Evolutionary conservation across 2,329 filamentous ascomycete species (phyloP), one percentile per base, ranked within the genome.

Genomic region (Exophiala phaeomuriformis): DNA sequence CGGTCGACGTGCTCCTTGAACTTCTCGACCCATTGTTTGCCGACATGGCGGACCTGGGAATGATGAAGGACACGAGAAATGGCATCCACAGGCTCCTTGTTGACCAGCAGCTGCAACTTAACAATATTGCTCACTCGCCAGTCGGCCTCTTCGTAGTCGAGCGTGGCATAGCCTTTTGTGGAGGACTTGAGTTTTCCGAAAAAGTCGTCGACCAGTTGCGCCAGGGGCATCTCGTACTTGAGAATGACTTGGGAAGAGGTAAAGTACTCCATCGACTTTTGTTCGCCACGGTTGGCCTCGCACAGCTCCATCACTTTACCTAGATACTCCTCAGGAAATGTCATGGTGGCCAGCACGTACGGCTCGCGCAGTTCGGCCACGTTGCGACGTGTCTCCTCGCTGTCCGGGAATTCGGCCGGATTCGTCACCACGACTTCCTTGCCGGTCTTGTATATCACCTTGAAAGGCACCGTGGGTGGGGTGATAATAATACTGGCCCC

Each of bases 1-100:
- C 93, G 78, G 65, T 95, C 88, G 19, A 98, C 91, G 64, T 97
- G 91, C 69, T 96, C 84, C 67, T 95, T 97, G 77, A 98, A 97
- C 70, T 95, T 95, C 39, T 81, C 83, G 4, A 96, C 91, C 93
- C 93, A 98, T 52, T 83, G 77, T 45, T 88, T 79, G 3, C 90
- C 93, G 3, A 96, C 75, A 12, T 88, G 79, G 31, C 91, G 85
- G 0, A 85, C 82, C 69, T 96, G 90, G 8, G 85, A 89, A 36
- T 77, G 73, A 64, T 98, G 93, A 37, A 97, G 81, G 2, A 98
- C 83, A 33, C 91, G 83, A n/a, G 88, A 84, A 12, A 98, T 90
- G 7, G 93, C 93, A 71, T 98, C 93, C 1, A 98, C 93, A 0
- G 93, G 87, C 29, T 81, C 77, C 69, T 93, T 94, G 71, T 98